Evolutionary conservation across 2,329 filamentous ascomycete genomes (phyloP), one percentile per base, ranked within the genome.

Genomic region (Calonectria pseudoreteaudii): DNA sequence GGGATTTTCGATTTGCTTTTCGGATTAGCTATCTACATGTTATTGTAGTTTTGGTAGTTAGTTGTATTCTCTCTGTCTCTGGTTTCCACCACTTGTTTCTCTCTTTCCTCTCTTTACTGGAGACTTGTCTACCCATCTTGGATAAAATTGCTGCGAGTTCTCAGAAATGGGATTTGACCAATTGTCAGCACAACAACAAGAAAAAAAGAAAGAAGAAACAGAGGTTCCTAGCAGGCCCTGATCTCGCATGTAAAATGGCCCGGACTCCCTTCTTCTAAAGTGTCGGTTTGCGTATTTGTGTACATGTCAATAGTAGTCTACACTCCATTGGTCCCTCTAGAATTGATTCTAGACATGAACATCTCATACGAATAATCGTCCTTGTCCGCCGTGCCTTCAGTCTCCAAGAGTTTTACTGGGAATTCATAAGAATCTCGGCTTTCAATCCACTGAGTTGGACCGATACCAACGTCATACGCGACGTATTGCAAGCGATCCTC

Each of bases 341-440:
- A 20, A 5, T 18, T 41, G 11, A 60, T 38, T 10, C n/a, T 41
- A 28, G 34, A 38, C n/a, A 60, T 38, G n/a, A 60, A 11, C 34
- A 26, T 28, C 13, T 60, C 23, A 26, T 60, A 60, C 11, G 56
- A 34, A 23, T 28, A n/a, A 14, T 60, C 34, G 9, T 60, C 56
- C 23, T 18, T 26, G 1, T 41, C 56, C 9, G 26, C 7, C 20
- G 56, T 60, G 13, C 56, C 56, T 14, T 60, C 56, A 5, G n/a
- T n/a, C 13, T 20, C 53, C 53, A 38, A 38, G 34, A 11, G 8
- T 13, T n/a, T 9, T 20, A 4, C 11, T 52, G 26, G 26, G 26
- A 9, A 6, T 10, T 3, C 13, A 18, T 6, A 23, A 1, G 10
- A 20, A 16, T 10, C 8, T 9, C 1, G 8, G 4, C 4, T 8